These are phyloP conservation scores for Nannochloris sp. DNA, from an alignment of 139 green algal genomes.

Conservation along the genomic window DNA sequence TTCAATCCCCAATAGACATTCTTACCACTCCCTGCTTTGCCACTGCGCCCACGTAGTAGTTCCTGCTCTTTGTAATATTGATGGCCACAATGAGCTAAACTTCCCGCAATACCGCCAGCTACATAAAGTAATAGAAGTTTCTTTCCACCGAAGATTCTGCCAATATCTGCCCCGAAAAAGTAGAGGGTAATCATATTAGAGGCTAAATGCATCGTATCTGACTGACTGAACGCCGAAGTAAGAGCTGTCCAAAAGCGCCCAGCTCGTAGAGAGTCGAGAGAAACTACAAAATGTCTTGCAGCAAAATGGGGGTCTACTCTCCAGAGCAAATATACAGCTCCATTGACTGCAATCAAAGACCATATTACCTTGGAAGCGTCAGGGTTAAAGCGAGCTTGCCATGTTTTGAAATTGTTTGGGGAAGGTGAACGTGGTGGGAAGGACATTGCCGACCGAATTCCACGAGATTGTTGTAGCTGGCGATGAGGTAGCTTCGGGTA, in stretches of 20 bases:
- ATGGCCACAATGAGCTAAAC: no score
- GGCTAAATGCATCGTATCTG: slow-evolving; percentile 24
- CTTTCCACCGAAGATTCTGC: slow-evolving; percentile 22
- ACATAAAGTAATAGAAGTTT: slow-evolving; percentile 30
- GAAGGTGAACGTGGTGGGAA: neutral
- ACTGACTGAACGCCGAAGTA: slow-evolving; percentile 38
- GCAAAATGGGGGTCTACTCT: slow-evolving; percentile 11
- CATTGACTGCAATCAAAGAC: slow-evolving; percentile 39
- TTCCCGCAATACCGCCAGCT: slow-evolving; percentile 20
- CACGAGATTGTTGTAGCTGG: no score
- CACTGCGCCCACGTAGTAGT: no score
- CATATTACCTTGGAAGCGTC: slow-evolving; percentile 22
- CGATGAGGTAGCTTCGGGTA: no score
- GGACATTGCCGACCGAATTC: no score
- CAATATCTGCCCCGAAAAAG: slow-evolving; percentile 39
- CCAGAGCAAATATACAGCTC: slow-evolving; percentile 36
- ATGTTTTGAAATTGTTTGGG: no score
- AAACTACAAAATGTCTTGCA: slow-evolving; percentile 31
- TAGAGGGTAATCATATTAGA: slow-evolving; percentile 49
- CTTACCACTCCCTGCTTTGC: no score
- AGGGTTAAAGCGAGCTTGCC: neutral
- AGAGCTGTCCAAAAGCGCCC: slow-evolving; percentile 34
- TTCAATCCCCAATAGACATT: no score
- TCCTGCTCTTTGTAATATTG: no score
- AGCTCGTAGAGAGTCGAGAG: slow-evolving; percentile 19